These are phyloP conservation scores for Cyclotella sp. DNA, from an alignment of 108 stramenopile genomes.

Conservation along the genomic window DNA sequence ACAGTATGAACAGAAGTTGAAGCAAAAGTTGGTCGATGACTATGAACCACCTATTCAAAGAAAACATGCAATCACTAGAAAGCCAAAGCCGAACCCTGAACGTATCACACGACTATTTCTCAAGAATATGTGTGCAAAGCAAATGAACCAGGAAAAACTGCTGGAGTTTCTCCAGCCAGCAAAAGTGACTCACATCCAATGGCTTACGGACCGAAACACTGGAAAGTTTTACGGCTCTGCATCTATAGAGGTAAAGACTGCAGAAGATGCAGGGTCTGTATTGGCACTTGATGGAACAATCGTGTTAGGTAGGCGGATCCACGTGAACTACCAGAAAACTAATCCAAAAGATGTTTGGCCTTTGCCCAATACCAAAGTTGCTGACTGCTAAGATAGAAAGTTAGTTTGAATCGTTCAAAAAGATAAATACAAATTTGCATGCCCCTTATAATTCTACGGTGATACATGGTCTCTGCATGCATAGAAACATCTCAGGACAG, in stretches of 20 bases:
- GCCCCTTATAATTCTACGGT: no score
- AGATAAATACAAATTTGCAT: no score
- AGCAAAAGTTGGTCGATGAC: slow-evolving; percentile 45
- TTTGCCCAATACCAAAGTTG: slow-evolving; percentile 38
- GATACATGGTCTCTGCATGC: no score
- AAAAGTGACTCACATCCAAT: slow-evolving; percentile 85
- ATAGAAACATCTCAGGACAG: no score
- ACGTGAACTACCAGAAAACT: slow-evolving; percentile 89
- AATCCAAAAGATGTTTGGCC: slow-evolving; percentile 88
- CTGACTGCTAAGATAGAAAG: not conserved
- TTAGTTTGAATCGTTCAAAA: not conserved
- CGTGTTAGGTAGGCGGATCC: slow-evolving; percentile 85
- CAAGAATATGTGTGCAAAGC: slow-evolving; percentile 85
- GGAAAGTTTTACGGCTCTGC: slow-evolving; percentile 88
- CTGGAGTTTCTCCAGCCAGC: slow-evolving; percentile 65
- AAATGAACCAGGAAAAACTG: slow-evolving; percentile 75
- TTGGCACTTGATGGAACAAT: slow-evolving; percentile 68
- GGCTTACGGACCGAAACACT: slow-evolving; percentile 89
- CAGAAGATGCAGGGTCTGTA: slow-evolving; percentile 75
- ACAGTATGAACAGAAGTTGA: slow-evolving; percentile 43
- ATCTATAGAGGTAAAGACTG: slow-evolving; percentile 83
- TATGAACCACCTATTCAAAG: slow-evolving; percentile 33
- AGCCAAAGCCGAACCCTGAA: slow-evolving; percentile 72
- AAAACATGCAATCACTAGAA: slow-evolving; percentile 30
- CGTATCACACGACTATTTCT: slow-evolving; percentile 87